Evolutionary conservation across 345 rosid species (phyloP).

Genomic region (Salix koriyanagi): DNA sequence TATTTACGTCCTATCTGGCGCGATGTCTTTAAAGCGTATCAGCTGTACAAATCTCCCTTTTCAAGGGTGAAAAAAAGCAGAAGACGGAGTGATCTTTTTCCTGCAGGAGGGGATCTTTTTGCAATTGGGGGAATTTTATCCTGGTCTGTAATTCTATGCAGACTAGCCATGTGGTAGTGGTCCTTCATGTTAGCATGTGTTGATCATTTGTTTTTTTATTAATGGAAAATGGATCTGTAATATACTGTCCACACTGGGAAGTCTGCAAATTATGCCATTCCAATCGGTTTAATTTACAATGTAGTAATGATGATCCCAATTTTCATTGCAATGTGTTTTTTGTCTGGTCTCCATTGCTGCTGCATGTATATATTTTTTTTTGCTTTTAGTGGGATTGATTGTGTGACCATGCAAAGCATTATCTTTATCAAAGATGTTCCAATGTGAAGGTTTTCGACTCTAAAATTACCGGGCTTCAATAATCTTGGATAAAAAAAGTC

Average conservation of each 20-base stretch:
- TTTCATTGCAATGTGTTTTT: background rate
- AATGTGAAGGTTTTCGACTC: background rate
- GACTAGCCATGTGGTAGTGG: background rate
- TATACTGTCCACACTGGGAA: background rate
- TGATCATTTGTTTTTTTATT: no score
- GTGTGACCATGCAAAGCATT: background rate
- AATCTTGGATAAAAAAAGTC: no score
- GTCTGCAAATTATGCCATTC: background rate
- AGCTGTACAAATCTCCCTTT: background rate
- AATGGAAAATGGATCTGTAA: background rate
- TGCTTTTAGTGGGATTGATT: no score
- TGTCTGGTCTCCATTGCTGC: no score
- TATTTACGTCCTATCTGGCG: no score
- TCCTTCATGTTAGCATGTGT: background rate
- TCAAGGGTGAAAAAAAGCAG: background rate
- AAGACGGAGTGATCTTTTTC: background rate
- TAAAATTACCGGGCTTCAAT: no score
- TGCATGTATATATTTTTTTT: no score
- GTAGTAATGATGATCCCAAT: background rate
- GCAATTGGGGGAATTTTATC: background rate
- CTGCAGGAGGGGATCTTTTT: background rate
- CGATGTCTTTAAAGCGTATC: background rate
- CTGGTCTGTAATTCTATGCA: background rate
- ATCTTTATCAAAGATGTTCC: background rate
- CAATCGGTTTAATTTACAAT: no score